Evolutionary conservation across 768 basidiomycete genomes (phyloP), one percentile per base, ranked within the genome.

Genomic region (Podaxis sp.): DNA sequence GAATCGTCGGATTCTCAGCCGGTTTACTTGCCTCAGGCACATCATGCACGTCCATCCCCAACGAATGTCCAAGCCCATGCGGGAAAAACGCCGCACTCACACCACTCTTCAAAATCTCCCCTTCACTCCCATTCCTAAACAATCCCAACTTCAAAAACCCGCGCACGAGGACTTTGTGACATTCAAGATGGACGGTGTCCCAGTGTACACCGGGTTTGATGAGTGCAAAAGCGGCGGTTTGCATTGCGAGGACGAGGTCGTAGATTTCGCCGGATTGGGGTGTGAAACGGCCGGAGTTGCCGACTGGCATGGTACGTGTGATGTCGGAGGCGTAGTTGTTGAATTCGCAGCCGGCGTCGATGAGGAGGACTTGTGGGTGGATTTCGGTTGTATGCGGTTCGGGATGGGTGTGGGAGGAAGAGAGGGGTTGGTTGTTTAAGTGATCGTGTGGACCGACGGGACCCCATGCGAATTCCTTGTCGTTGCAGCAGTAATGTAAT

Each of bases 281-380:
- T 0, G 93, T 90, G 73, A 96, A 98, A 69, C 84, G 90, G 0
- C 96, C 96, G 2, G 89, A 88, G 68, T 98, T 98, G 0, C 96
- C 96, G n/a, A 97, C 86, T 13, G 93, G 92, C 80, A 91, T 93
- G 0, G 91, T 93, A 8, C 92, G 88, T 1, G 92, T 88, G 65
- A 88, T 88, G 63, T 82, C 79, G 15, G 78, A 78, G 1, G 82
- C 77, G 52, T 80, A 79, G 66, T 75, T 74, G 57, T 72, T 66
- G 87, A 86, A 96, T 76, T 98, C 96, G 69, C 95, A 96, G 0
- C 96, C 95, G 0, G 96, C 96, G 68, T 98, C 96, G 65, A 96
- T 95, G 36, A 96, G 83, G 4, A 96, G 79, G 6, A 96, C 90
- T 71, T 91, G 87, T 0, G 89, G 87, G 36, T 75, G 66, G 54